Evolutionary conservation across 176 grass and related monocot species (phyloP).

Genomic region (Ensete ventricosum): DNA sequence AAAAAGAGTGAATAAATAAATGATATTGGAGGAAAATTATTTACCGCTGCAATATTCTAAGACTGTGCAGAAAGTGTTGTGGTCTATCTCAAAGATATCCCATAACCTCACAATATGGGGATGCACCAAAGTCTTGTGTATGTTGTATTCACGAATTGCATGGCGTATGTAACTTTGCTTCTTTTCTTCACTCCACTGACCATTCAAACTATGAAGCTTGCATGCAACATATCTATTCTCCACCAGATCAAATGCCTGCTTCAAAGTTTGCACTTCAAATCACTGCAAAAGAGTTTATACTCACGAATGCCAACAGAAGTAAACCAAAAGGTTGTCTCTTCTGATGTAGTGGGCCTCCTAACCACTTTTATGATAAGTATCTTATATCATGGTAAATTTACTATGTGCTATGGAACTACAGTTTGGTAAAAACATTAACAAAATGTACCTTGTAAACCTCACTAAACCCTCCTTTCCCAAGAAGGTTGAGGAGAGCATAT

Average conservation of each 20-base stretch:
- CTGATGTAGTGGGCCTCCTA: background rate
- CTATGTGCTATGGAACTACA: background rate
- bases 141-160: slow-evolving; percentile 98
- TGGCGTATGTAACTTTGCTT: slow-evolving; percentile 98
- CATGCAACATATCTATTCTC: slow-evolving; percentile 94
- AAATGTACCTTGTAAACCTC: slow-evolving; percentile 92
- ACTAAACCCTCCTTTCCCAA: slow-evolving; percentile 98
- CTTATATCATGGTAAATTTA: background rate
- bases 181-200: slow-evolving; percentile 99
- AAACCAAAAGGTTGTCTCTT: slow-evolving; percentile 3
- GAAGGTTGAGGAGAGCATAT: slow-evolving; percentile 99
- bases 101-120: slow-evolving; percentile 90
- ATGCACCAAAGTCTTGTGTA: slow-evolving; percentile 98
- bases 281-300: slow-evolving; percentile 7
- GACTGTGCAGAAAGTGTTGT: slow-evolving; percentile 98
- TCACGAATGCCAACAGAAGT: slow-evolving; percentile 8
- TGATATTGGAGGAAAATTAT: slow-evolving; percentile 9
- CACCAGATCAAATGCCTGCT: slow-evolving; percentile 96
- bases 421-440: background rate
- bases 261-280: slow-evolving; percentile 26
- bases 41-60: slow-evolving; percentile 97
- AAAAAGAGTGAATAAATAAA: background rate
- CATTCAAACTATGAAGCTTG: slow-evolving; percentile 97
- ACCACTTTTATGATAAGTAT: background rate
- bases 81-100: slow-evolving; percentile 99